Evolutionary conservation across 345 rosid species (phyloP), one percentile per base, ranked within the genome.

Genomic region (Salix exigua): DNA sequence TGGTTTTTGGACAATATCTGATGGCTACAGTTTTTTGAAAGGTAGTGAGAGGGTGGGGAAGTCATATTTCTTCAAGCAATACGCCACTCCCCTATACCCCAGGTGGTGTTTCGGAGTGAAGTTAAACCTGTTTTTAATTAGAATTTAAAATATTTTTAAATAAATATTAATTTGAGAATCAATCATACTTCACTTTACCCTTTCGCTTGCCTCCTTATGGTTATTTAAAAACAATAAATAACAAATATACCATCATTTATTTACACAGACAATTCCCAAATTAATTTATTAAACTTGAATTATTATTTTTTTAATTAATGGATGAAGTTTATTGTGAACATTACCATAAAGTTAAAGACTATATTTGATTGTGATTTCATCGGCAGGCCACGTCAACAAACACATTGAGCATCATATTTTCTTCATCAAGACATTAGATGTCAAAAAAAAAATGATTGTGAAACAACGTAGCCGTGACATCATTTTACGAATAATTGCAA

Each of bases 41-140:
- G 31, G 38, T 46, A 31, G 61, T 1, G 72, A 58, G 71, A 61
- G 68, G 66, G 67, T 58, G 71, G 61, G 19, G 33, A 26, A 48
- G 3, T 40, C 58, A 74, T 62, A 23, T 44, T 74, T 61, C 74
- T 30, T 75, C 74, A 68, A 67, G 67, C 79, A 61, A 64, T 50
- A 31, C 23, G 26, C 63, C 76, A 6, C 65, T 16, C 10, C 51
- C 53, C 37, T 5, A 5, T 5, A 33, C 6, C 6, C 37, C 37
- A 33, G 37, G 6, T 5, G 37, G 6, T 6, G 37, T 33, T 5
- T 5, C 6, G 6, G 37, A 33, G 37, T 33, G 6, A 33, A 33
- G 5, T 33, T 33, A 33, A 33, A 33, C 37, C 6, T 33, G 6
- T 33, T 33, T 33, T 33, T 33, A 33, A 33, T 33, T 33, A 33